Percentiles rank a stretch among this genome's conserved stretches.
Conservation (phyloP, 208 protist species). For the Leishmania amazonensis region DNA sequence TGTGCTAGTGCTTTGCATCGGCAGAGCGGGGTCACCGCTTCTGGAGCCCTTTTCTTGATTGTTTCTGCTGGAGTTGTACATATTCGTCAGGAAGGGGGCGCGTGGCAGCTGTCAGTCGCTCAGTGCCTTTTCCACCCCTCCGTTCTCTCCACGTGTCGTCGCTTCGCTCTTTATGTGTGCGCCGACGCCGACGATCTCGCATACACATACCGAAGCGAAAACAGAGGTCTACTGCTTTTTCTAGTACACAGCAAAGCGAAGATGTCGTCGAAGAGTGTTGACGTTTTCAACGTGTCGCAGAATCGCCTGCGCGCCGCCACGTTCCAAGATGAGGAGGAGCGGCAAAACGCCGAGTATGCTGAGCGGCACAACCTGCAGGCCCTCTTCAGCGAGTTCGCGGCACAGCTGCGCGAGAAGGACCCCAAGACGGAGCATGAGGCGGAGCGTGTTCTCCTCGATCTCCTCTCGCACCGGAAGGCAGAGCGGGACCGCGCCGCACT, state of each 20-base stretch:
- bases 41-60: not conserved
- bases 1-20: not conserved
- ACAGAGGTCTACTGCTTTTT: not conserved
- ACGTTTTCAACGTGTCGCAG: conserved; percentile 64
- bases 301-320: conserved; percentile 62
- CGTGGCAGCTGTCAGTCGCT: not conserved
- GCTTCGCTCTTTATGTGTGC: not conserved
- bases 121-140: not conserved
- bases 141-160: not conserved
- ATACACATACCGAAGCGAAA: not conserved
- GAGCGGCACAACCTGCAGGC: conserved; percentile 79
- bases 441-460: conserved; percentile 70
- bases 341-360: conserved; percentile 74
- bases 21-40: not conserved
- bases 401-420: conserved; percentile 74
- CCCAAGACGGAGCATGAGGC: conserved; percentile 77
- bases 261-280: conserved; percentile 53
- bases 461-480: conserved; percentile 79
- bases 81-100: not conserved
- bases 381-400: conserved; percentile 76
- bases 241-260: not conserved
- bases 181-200: not conserved
- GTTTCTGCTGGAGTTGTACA: not conserved
- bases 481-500: conserved; percentile 78
- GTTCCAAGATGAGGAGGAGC: conserved; percentile 73